Evolutionary conservation across 805 yeast genomes (phyloP).

Genomic region (Saturnispora quitensis): DNA sequence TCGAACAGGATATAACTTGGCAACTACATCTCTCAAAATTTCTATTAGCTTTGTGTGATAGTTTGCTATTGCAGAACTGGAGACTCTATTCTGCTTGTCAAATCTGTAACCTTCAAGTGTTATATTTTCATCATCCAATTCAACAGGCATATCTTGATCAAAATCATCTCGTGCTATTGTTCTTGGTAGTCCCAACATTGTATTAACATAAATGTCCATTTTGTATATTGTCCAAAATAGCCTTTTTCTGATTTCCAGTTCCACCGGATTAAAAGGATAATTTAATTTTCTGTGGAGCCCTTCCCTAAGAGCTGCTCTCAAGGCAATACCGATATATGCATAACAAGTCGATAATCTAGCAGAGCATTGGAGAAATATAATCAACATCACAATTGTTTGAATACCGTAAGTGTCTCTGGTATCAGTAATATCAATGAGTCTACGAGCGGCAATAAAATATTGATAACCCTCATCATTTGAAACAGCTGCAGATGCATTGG

Average conservation of each 20-base stretch:
- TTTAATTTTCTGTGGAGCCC: slow-evolving; percentile 73
- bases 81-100: slow-evolving; percentile 39
- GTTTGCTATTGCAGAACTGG: slow-evolving; percentile 75
- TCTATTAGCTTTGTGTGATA: slow-evolving; percentile 71
- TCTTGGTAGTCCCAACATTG: slow-evolving; percentile 78
- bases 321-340: slow-evolving; percentile 81
- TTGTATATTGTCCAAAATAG: slow-evolving; percentile 85
- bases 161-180: slow-evolving; percentile 69
- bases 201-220: slow-evolving; percentile 83
- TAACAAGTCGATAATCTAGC: slow-evolving; percentile 83
- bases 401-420: slow-evolving; percentile 75
- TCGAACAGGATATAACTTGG: slow-evolving; percentile 67
- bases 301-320: slow-evolving; percentile 72
- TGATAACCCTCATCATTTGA: slow-evolving; percentile 67
- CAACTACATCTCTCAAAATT: slow-evolving; percentile 62
- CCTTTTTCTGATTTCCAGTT: slow-evolving; percentile 73
- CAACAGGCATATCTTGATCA: slow-evolving; percentile 80
- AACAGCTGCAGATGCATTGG: slow-evolving; percentile 1
- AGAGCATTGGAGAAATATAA: slow-evolving; percentile 77
- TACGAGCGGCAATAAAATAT: slow-evolving; percentile 74
- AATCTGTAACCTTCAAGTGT: slow-evolving; percentile 50
- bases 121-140: slow-evolving; percentile 79
- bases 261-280: slow-evolving; percentile 61
- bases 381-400: slow-evolving; percentile 81
- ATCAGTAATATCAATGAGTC: slow-evolving; percentile 72